phyloP scores from a whole-genome alignment of 257 asterid species.

The Solanum appendiculatum region DNA sequence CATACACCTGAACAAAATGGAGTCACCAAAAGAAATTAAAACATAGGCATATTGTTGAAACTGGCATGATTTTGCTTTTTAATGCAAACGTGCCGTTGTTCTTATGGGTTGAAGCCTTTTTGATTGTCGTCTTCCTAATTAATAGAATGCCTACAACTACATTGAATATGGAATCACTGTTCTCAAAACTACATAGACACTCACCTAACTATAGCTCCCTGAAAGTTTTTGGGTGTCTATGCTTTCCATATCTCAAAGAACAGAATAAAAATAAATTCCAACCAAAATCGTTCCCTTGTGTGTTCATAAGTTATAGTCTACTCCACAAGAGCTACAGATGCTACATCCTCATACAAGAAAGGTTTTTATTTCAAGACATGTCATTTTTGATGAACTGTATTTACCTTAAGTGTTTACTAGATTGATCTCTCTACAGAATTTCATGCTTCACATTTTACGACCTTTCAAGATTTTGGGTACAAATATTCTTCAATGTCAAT shows the following conservation, averaged over 20 bases:
- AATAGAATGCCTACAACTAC: not conserved
- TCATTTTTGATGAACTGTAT: not conserved
- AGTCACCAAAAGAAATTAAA: not conserved
- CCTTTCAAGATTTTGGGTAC: not conserved
- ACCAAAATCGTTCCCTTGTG: not conserved
- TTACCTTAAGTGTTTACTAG: not conserved
- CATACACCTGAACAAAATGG: not conserved
- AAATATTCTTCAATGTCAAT: too few relatives aligned
- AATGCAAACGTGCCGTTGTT: not conserved
- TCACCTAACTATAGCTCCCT: not conserved
- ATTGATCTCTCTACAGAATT: not conserved
- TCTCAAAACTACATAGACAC: not conserved
- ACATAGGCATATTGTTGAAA: not conserved
- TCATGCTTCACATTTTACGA: not conserved
- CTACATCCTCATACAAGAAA: not conserved
- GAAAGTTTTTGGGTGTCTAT: not conserved
- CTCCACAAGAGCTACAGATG: not conserved
- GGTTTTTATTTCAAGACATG: not conserved
- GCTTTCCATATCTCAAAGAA: not conserved
- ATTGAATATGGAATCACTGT: not conserved
- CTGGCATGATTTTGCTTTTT: not conserved
- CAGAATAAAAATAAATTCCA: not conserved
- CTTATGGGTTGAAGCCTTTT: not conserved
- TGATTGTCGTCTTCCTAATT: not conserved
- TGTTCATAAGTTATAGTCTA: not conserved